phyloP scores from a whole-genome alignment of 2,329 filamentous ascomycete species.

The Arthrobotrys sinensis region DNA sequence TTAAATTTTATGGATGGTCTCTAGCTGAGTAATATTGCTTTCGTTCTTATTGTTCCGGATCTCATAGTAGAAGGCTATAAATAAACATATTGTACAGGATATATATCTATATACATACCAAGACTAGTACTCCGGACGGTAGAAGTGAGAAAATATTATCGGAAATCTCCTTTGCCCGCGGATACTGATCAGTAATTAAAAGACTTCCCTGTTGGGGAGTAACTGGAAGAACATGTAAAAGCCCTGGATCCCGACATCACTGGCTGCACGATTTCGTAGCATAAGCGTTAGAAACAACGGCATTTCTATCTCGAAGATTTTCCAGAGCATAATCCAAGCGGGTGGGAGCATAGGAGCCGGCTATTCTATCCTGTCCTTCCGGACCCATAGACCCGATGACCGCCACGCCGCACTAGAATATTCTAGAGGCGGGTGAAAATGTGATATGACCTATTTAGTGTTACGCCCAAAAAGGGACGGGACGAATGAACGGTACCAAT shows the following conservation, averaged over 20 bases:
- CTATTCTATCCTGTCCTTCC: slow-evolving; percentile 42
- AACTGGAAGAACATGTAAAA: background rate
- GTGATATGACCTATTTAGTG: background rate
- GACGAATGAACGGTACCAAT: background rate
- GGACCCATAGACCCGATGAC: slow-evolving; percentile 40
- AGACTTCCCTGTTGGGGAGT: background rate
- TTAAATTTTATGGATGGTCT: background rate
- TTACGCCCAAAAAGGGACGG: background rate
- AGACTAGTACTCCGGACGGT: background rate
- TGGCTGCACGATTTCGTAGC: background rate
- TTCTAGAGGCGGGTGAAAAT: slow-evolving; percentile 35
- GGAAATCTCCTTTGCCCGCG: background rate
- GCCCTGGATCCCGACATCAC: slow-evolving; percentile 1
- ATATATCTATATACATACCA: background rate
- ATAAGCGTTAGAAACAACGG: background rate
- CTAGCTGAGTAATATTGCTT: background rate
- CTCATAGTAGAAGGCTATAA: background rate
- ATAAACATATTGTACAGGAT: background rate
- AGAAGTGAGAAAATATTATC: background rate
- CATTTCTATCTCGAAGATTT: background rate
- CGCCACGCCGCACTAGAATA: slow-evolving; percentile 36
- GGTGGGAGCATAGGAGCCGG: slow-evolving; percentile 27
- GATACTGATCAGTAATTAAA: background rate
- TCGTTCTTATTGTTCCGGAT: background rate
- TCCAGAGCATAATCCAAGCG: background rate